These are phyloP conservation scores for Salvia hispanica DNA, from an alignment of 257 asterid species.

Conservation along the genomic window DNA sequence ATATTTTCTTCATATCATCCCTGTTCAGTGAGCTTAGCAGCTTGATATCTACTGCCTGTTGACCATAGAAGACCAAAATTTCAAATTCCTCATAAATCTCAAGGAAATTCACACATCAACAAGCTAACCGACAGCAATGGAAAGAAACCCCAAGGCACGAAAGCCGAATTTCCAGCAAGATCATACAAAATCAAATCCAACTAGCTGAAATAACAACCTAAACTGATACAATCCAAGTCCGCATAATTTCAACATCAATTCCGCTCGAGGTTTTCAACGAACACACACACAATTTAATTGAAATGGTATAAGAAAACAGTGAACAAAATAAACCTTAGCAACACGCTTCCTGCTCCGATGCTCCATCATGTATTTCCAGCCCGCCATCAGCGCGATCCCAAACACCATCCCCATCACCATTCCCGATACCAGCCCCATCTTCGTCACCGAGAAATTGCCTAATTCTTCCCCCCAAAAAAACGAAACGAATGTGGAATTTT, in stretches of 20 bases:
- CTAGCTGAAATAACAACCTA: conserved; percentile 8
- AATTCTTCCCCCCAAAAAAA: not conserved
- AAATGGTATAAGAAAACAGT: not conserved
- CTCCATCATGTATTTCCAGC: conserved; percentile 81
- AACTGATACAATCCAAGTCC: not conserved
- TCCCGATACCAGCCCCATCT: conserved; percentile 92
- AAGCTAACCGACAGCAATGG: conserved; percentile 7
- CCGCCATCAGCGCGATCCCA: conserved; percentile 92
- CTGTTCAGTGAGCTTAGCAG: conserved; percentile 74
- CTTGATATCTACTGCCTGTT: conserved; percentile 85
- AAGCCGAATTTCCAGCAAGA: not conserved
- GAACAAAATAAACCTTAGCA: conserved; percentile 70
- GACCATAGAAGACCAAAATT: conserved; percentile 31
- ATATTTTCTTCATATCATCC: conserved; percentile 86
- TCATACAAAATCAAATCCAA: not conserved
- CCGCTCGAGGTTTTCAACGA: not conserved
- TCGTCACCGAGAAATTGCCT: conserved; percentile 8
- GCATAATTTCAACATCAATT: not conserved
- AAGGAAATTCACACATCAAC: not conserved
- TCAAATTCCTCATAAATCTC: not conserved
- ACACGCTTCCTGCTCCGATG: conserved; percentile 72
- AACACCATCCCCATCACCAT: conserved; percentile 75
- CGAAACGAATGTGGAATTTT: not conserved
- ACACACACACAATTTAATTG: not conserved
- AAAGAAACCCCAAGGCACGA: conserved; percentile 4